Conservation (phyloP, 2,329 filamentous ascomycete genomes). For the Westerdykella sp. region DNA sequence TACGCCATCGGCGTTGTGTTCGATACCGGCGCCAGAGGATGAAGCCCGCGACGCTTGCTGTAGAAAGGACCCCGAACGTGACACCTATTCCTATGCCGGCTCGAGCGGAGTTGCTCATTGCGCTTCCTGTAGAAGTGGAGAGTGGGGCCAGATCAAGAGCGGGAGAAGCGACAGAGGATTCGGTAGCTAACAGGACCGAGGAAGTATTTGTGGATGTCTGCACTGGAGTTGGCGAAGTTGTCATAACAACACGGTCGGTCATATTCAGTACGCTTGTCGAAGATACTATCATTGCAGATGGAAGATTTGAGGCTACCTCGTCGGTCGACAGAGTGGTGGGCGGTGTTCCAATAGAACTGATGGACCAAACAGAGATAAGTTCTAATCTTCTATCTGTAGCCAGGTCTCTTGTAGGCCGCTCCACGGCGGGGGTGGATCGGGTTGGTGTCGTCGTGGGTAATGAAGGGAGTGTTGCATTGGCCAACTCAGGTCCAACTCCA, state of each 20-base stretch:
- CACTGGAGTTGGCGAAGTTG: no score
- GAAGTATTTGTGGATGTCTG: not conserved
- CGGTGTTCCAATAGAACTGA: no score
- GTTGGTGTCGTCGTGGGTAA: no score
- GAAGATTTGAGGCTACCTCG: no score
- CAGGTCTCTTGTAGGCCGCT: no score
- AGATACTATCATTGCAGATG: not conserved
- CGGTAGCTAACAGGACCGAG: not conserved
- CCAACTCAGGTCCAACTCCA: no score
- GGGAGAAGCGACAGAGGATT: not conserved
- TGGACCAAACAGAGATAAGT: no score
- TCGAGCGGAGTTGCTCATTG: constrained; percentile 7
- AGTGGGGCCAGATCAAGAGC: constrained; percentile 9
- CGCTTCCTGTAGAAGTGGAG: constrained; percentile 3
- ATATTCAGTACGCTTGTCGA: constrained; percentile 4
- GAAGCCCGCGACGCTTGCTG: constrained; percentile 9
- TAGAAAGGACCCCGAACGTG: constrained; percentile 10
- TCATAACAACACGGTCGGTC: constrained; percentile 6
- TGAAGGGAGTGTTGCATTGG: no score
- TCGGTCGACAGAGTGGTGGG: no score
- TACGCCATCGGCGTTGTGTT: not conserved
- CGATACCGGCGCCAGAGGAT: constrained; percentile 12
- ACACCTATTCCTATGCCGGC: constrained; percentile 16
- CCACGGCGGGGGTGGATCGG: no score
- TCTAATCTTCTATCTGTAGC: no score